Base-by-base conservation (phyloP, 371 early-diverging fungal species). In the Lichtheimia ornata region DNA sequence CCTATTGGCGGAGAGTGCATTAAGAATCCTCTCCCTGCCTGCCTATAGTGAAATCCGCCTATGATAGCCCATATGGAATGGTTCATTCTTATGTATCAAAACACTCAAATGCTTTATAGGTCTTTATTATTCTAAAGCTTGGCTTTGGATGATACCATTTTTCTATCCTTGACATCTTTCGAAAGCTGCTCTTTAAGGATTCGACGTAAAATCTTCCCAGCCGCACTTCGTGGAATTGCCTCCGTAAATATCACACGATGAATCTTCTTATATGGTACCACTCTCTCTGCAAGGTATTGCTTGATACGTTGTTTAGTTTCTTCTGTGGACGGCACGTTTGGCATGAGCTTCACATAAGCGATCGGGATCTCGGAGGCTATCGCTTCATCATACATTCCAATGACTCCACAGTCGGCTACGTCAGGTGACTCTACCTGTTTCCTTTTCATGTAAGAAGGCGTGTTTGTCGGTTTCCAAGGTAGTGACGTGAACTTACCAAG, bases 131-230 rank as follows among this genome's bases (percentile, higher is more conserved):
- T 35, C 11, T 35, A 35, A 11, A 35, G 35, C 11, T 35, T 35
- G 35, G 35, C 5, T 9, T 11, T 11, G 35, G 35, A 35, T 35
- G 11, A 35, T 35, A 35, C 11, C 9, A 9, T 35, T 35, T 9
- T 35, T 35, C 35, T 11, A 35, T 6, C 9, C 35, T 35, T 35
- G 11, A 35, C 11, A 35, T 35, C 35, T 35, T 35, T 35, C 11
- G 9, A 35, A 35, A 9, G 35, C 11, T 35, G 28, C 20, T 64
- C 64, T 20, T 62, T 60, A 35, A 72, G 25, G 4, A 63, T 42
- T 5, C 66, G 56, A 15, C 94, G 72, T 43, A 93, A 77, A 15
- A 93, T 90, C 71, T 94, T 93, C 20, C 94, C 95, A 22, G 89
- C 69, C 0, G 90, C 77, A 42, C 81, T 81, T 62, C 86, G 88